Evolutionary conservation across 2,329 filamentous ascomycete genomes (phyloP), one percentile per base, ranked within the genome.

Genomic region (Atkinsonella hypoxylon): DNA sequence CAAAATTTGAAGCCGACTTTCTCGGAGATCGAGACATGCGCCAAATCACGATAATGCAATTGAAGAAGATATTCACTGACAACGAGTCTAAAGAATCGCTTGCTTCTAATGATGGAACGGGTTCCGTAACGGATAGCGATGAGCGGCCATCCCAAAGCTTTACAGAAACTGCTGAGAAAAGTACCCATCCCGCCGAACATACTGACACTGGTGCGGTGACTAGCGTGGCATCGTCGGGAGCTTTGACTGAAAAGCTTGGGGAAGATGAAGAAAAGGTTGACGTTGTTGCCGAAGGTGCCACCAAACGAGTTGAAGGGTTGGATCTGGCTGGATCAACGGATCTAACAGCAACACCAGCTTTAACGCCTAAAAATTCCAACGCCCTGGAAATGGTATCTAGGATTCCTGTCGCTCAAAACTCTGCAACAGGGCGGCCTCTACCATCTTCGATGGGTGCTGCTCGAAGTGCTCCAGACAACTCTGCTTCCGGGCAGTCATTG

Each of bases 21-120:
- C 85, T 98, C 59, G 91, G 91, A 0, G 94, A 98, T 65, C 97
- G 95, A 62, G 93, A 98, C 69, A 95, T 98, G 61, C 81, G 89
- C 55, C 83, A 93, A 60, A 73, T 98, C 54, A 95, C 93, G 12
- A 89, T 91, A 52, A 77, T 96, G 54, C 94, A 98, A 63, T 73
- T 98, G 51, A 91, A 87, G 64, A 95, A 94, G 64, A 87, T 98
- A 64, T 98, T 98, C 62, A 81, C 91, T 8, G 90, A 97, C 64
- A 85, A 89, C 59, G 88, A 90, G 55, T 89, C 88, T 2, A 84
- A 86, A 53, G 83, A 88, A 52, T 86, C 87, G 1, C 70, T 90
- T 15, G 75, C 76, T 5, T 81, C 84, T 7, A 79, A 79, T 12
- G 89, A 94, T 47, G 81, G 86, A 41, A 73, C 74, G 2, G 70